A percentile compares a stretch with the other conserved stretches of the same genome.
phyloP scores from a whole-genome alignment of 495 filamentous ascomycete species.

The Pseudoneurospora amorphoporcata region DNA sequence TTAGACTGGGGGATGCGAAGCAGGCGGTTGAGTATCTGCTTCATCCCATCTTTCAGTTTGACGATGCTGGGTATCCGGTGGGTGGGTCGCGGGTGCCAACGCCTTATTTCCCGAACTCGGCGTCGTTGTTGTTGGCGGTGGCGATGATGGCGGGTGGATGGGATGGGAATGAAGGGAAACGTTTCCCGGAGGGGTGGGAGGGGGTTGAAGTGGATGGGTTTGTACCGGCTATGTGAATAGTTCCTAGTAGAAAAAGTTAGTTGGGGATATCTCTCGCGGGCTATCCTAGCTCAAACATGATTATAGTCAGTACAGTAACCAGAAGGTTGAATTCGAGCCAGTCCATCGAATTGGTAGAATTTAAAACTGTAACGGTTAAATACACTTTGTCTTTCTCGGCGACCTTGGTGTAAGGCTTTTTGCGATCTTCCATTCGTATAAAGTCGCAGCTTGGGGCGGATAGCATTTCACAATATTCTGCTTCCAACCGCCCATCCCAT shows the following conservation, averaged over 20 bases:
- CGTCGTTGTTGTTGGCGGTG: conserved; percentile 37
- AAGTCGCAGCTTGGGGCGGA: conserved; percentile 10
- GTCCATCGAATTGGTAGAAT: not conserved
- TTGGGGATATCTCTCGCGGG: not conserved
- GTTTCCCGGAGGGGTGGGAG: conserved; percentile 37
- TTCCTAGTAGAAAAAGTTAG: not conserved
- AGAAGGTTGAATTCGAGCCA: not conserved
- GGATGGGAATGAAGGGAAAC: conserved; percentile 33
- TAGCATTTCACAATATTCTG: conserved; percentile 77
- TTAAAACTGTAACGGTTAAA: not conserved
- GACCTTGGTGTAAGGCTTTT: not conserved
- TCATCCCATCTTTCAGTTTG: conserved; percentile 36
- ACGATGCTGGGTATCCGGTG: conserved; percentile 42
- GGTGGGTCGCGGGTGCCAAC: conserved; percentile 43
- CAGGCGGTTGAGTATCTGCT: conserved; percentile 40
- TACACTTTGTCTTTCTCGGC: not conserved
- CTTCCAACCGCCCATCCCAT: conserved; percentile 22
- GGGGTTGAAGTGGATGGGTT: conserved; percentile 38
- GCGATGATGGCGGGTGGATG: conserved; percentile 48
- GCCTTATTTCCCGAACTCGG: conserved; percentile 44
- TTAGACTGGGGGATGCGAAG: conserved; percentile 34
- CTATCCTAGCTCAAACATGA: not conserved
- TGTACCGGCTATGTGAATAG: conserved; percentile 16
- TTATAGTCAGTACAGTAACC: not conserved
- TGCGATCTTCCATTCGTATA: not conserved